phyloP scores from a whole-genome alignment of 225 moss, liverwort and hornwort species.

The Bryum argenteum region DNA sequence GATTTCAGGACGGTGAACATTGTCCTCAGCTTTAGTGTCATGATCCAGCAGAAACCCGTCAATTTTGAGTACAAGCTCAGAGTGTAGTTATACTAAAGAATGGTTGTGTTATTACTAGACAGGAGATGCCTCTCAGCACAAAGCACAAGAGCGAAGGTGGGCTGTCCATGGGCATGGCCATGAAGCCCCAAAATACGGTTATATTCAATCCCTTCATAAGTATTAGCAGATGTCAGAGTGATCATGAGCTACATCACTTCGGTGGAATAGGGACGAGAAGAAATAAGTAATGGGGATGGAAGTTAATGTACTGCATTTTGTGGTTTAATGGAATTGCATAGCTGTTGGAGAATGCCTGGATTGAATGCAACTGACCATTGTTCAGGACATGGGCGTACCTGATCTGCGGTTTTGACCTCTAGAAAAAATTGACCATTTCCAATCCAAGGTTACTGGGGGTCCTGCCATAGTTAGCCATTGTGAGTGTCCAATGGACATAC shows the following conservation, averaged over 20 bases:
- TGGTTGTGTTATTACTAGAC: too few species aligned
- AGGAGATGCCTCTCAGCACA: conserved; percentile 15
- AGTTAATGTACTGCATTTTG: background rate
- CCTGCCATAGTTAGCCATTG: too few species aligned
- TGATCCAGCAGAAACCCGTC: too few species aligned
- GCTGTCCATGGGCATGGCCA: background rate
- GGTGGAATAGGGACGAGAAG: too few species aligned
- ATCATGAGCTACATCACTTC: background rate
- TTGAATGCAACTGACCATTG: background rate
- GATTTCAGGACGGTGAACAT: too few species aligned
- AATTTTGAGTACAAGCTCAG: too few species aligned
- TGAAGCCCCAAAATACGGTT: background rate
- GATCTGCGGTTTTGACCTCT: background rate
- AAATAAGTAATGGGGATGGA: background rate
- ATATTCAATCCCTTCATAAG: background rate
- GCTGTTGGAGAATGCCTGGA: background rate
- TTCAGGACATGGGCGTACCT: background rate
- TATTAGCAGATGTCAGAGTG: background rate
- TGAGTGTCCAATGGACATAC: too few species aligned
- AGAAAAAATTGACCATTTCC: too few species aligned
- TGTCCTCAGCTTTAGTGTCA: too few species aligned
- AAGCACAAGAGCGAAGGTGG: background rate
- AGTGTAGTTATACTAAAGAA: too few species aligned
- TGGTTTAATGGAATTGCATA: background rate
- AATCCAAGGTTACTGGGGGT: too few species aligned